Conservation (phyloP, 768 basidiomycete genomes). For the Boletellus ananiceps region DNA sequence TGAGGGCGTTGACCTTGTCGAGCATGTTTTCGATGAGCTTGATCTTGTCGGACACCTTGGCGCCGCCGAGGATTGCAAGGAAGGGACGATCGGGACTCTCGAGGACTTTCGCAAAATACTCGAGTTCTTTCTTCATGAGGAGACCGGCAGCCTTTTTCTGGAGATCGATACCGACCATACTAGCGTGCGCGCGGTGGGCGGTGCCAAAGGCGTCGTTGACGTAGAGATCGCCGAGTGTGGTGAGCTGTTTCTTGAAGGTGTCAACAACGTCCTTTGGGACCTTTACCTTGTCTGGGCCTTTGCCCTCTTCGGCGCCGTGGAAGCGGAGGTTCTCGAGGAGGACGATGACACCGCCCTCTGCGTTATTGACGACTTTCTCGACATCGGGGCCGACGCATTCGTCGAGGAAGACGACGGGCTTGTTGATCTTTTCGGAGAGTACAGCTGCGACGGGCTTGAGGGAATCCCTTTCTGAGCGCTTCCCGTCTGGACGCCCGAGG, state of each 20-base stretch:
- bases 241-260: slow-evolving; percentile 83
- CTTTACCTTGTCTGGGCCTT: slow-evolving; percentile 94
- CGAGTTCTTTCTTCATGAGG: slow-evolving; percentile 97
- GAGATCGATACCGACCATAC: slow-evolving; percentile 95
- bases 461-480: slow-evolving; percentile 83
- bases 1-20: slow-evolving; percentile 95
- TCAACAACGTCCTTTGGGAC: slow-evolving; percentile 79
- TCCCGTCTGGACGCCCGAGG: slow-evolving; percentile 94
- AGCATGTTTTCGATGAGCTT: slow-evolving; percentile 98
- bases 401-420: slow-evolving; percentile 71
- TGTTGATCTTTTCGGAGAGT: slow-evolving; percentile 42
- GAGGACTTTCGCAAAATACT: slow-evolving; percentile 96
- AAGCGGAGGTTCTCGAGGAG: slow-evolving; percentile 97
- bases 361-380: slow-evolving; percentile 66
- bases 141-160: slow-evolving; percentile 92
- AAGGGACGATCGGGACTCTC: slow-evolving; percentile 94
- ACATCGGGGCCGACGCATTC: slow-evolving; percentile 87
- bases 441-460: slow-evolving; percentile 80
- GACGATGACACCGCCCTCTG: slow-evolving; percentile 64
- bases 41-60: slow-evolving; percentile 99
- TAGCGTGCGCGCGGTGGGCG: slow-evolving; percentile 96
- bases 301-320: slow-evolving; percentile 98
- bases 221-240: slow-evolving; percentile 91
- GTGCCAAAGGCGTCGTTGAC: slow-evolving; percentile 99
- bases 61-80: slow-evolving; percentile 96